These are phyloP conservation scores for Daedalea quercina DNA, from an alignment of 768 basidiomycete genomes.

Conservation along the genomic window DNA sequence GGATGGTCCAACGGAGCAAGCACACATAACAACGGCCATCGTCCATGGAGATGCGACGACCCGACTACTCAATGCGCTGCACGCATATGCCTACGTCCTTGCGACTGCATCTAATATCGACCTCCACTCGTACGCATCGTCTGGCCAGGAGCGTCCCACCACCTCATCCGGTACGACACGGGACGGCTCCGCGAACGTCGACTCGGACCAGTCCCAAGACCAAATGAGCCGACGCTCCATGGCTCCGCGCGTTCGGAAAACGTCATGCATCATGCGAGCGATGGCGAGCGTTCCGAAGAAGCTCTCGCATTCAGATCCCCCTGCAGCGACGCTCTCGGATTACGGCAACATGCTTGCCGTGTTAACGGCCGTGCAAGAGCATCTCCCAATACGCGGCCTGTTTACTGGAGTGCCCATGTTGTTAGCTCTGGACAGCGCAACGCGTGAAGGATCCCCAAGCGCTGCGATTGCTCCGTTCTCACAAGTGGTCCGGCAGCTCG, in stretches of 20 bases:
- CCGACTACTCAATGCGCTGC: conserved; percentile 71
- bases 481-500: conserved; percentile 52
- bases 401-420: conserved; percentile 84
- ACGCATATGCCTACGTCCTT: conserved; percentile 76
- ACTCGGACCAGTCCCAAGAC: conserved; percentile 23
- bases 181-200: conserved; percentile 9
- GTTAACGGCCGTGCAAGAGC: conserved; percentile 58
- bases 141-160: conserved; percentile 26
- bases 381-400: conserved; percentile 69
- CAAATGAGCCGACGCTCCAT: conserved; percentile 42
- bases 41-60: conserved; percentile 57
- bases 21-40: conserved; percentile 37
- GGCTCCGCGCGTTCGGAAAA: conserved; percentile 45
- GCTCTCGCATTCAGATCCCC: conserved; percentile 32
- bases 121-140: conserved; percentile 29
- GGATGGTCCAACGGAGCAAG: conserved; percentile 44
- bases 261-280: conserved; percentile 46
- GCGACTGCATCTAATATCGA: conserved; percentile 66
- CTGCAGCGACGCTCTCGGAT: conserved; percentile 61
- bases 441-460: conserved; percentile 38
- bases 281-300: conserved; percentile 41
- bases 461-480: conserved; percentile 32
- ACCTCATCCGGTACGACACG: conserved; percentile 4
- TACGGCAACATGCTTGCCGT: conserved; percentile 67
- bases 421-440: conserved; percentile 57